Evolutionary conservation across 768 basidiomycete species (phyloP).

Genomic region (Harrya chromipes): DNA sequence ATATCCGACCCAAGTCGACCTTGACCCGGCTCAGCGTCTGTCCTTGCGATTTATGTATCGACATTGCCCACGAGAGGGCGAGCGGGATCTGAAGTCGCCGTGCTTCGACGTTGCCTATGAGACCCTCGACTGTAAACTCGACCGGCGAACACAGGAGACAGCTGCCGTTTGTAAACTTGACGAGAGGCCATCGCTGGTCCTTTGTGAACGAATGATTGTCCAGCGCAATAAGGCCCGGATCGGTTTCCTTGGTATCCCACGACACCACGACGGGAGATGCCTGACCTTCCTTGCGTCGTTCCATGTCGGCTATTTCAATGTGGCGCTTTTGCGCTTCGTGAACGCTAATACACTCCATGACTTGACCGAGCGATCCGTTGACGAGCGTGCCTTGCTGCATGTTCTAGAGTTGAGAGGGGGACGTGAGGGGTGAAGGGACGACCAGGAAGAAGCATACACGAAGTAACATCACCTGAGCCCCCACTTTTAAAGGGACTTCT

Average conservation of each 20-base stretch:
- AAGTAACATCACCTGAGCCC: slow-evolving; percentile 80
- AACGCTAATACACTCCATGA: slow-evolving; percentile 38
- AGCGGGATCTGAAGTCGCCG: slow-evolving; percentile 62
- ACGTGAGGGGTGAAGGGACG: background rate
- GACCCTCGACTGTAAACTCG: slow-evolving; percentile 33
- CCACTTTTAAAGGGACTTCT: slow-evolving; percentile 49
- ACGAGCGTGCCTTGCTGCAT: slow-evolving; percentile 44
- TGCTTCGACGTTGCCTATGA: slow-evolving; percentile 34
- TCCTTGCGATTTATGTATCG: slow-evolving; percentile 97
- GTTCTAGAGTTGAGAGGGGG: slow-evolving; percentile 24
- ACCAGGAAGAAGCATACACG: slow-evolving; percentile 21
- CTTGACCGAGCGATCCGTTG: slow-evolving; percentile 88
- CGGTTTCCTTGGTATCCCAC: background rate
- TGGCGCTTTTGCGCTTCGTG: slow-evolving; percentile 28
- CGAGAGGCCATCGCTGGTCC: slow-evolving; percentile 32
- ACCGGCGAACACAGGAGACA: slow-evolving; percentile 31
- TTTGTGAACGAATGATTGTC: slow-evolving; percentile 11
- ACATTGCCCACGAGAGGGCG: slow-evolving; percentile 95
- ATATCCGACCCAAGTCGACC: slow-evolving; percentile 86
- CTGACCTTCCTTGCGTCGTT: slow-evolving; percentile 15
- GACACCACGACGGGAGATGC: background rate
- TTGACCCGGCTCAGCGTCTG: slow-evolving; percentile 93
- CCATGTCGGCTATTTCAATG: slow-evolving; percentile 30
- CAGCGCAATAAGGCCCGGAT: slow-evolving; percentile 17
- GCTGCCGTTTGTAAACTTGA: slow-evolving; percentile 33